Evolutionary conservation across 495 filamentous ascomycete species (phyloP).

Genomic region (Talaromyces borbonicus): DNA sequence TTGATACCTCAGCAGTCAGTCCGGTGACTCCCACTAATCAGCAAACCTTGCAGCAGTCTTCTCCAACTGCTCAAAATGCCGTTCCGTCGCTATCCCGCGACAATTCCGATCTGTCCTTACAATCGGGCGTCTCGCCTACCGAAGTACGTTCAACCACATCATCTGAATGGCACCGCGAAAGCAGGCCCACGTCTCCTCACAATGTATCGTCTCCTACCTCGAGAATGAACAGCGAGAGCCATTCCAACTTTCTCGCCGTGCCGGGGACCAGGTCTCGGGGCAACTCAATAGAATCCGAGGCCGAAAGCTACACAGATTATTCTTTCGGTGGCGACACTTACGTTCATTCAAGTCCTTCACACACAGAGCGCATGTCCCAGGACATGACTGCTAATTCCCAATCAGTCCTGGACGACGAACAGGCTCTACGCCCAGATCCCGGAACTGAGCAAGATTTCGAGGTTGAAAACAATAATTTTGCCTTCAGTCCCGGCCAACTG

Average conservation of each 20-base stretch:
- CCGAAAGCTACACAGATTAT: conserved; percentile 37
- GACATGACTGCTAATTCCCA: conserved; percentile 25
- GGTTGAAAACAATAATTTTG: conserved; percentile 69
- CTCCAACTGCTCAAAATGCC: conserved; percentile 4
- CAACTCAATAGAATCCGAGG: conserved; percentile 55
- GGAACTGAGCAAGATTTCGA: conserved; percentile 63
- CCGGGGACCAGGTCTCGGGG: conserved; percentile 52
- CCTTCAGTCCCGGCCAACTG: conserved; percentile 72
- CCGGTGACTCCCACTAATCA: conserved; percentile 5
- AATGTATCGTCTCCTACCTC: conserved; percentile 69
- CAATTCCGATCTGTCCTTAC: conserved; percentile 26
- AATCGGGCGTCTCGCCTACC: conserved; percentile 37
- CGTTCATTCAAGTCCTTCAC: conserved; percentile 18
- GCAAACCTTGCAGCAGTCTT: conserved; percentile 8
- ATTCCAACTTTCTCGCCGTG: conserved; percentile 53
- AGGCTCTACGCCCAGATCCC: conserved; percentile 58
- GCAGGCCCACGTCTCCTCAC: conserved; percentile 79
- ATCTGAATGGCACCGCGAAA: conserved; percentile 66
- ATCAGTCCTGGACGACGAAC: conserved; percentile 40
- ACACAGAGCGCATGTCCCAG: conserved; percentile 21
- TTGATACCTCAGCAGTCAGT: conserved; percentile 63
- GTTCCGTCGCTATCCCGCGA: conserved; percentile 19
- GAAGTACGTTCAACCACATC: conserved; percentile 53
- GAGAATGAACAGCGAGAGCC: conserved; percentile 33
- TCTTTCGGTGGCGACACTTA: conserved; percentile 44